Conservation (phyloP, 2,329 filamentous ascomycete species). For the Botryotinia narcissicola region DNA sequence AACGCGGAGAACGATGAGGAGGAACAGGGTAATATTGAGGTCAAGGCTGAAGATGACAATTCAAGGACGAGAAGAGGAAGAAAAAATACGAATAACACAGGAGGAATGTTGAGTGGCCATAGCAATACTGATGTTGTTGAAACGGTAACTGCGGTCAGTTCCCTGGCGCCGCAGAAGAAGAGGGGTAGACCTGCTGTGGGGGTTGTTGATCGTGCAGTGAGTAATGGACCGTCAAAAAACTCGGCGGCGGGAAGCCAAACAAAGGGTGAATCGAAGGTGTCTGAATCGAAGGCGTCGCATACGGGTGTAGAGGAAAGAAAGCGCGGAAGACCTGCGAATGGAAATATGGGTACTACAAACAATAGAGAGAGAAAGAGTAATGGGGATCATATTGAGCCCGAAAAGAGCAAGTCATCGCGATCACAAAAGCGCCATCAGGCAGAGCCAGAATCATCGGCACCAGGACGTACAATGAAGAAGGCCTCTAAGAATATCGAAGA, state of each 20-base stretch:
- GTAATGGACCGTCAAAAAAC: not conserved
- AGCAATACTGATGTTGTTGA: not conserved
- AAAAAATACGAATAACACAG: not conserved
- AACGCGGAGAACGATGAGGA: not conserved
- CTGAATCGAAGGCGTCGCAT: not conserved
- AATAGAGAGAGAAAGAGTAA: not conserved
- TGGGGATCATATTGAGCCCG: not conserved
- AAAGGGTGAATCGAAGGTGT: not conserved
- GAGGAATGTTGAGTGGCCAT: not conserved
- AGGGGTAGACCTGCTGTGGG: not conserved
- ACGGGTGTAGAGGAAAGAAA: not conserved
- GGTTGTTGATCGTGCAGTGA: not conserved
- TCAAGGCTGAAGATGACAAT: not conserved
- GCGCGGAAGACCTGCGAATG: not conserved
- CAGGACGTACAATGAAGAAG: slow-evolving; percentile 1
- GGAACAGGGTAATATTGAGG: not conserved
- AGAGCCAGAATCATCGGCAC: not conserved
- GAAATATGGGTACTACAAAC: not conserved
- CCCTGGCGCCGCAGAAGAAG: slow-evolving; percentile 11
- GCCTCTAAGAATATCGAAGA: not conserved
- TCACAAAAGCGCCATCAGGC: slow-evolving; percentile 1
- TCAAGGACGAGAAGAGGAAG: not conserved
- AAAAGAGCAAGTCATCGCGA: not conserved
- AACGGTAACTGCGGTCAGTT: slow-evolving; percentile 7
- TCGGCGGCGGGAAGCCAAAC: not conserved